phyloP scores from a whole-genome alignment of 495 filamentous ascomycete genomes.

The Lindgomyces ingoldianus region DNA sequence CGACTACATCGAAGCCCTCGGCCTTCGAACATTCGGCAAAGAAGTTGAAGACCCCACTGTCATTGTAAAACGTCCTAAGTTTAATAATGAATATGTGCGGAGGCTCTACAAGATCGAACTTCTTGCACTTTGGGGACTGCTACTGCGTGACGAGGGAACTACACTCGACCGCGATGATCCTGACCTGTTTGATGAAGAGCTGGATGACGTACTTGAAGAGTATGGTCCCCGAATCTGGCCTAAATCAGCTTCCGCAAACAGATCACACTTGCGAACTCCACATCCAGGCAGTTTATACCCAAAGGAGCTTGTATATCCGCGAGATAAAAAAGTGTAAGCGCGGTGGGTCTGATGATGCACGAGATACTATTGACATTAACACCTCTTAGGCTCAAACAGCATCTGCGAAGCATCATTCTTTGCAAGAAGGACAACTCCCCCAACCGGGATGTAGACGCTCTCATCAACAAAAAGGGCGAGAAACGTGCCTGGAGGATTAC shows the following conservation, averaged over 20 bases:
- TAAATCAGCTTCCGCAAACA: not conserved
- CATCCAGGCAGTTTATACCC: not conserved
- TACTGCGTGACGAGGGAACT: not conserved
- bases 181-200: slow-evolving; percentile 2
- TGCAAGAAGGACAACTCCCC: not conserved
- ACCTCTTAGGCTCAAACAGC: not conserved
- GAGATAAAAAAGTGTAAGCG: not conserved
- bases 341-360: not conserved
- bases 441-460: not conserved
- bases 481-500: not conserved
- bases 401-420: not conserved
- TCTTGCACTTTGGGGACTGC: not conserved
- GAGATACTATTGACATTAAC: not conserved
- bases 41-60: not conserved
- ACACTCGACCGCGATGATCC: slow-evolving; percentile 1
- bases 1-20: no score
- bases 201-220: not conserved
- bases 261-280: not conserved
- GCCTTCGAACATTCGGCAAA: not conserved
- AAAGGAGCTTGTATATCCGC: not conserved
- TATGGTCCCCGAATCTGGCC: not conserved
- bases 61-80: not conserved
- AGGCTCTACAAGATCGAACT: not conserved
- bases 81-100: not conserved
- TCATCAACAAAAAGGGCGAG: not conserved